A percentile compares a stretch with the other conserved stretches of the same genome.
Conservation (phyloP, 495 filamentous ascomycete genomes). For the Extremus antarcticus region DNA sequence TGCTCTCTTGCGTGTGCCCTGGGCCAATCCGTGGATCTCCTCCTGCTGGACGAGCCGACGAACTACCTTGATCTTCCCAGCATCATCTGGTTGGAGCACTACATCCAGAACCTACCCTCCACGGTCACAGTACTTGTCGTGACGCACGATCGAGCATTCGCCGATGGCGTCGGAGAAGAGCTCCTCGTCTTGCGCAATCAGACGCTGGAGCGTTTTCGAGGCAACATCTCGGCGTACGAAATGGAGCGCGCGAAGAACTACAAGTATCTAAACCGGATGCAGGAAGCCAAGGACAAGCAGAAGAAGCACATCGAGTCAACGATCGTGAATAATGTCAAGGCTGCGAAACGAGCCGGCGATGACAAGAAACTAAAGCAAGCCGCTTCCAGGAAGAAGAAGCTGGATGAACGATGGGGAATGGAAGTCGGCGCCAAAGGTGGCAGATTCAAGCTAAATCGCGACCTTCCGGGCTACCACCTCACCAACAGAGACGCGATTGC, state of each 20-base stretch:
- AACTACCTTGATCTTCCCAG: slow-evolving; percentile 73
- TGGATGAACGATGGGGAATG: slow-evolving; percentile 68
- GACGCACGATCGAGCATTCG: slow-evolving; percentile 70
- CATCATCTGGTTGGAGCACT: slow-evolving; percentile 72
- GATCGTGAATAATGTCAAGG: slow-evolving; percentile 55
- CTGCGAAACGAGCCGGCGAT: slow-evolving; percentile 61
- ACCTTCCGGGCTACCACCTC: slow-evolving; percentile 50
- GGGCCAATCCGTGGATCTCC: slow-evolving; percentile 59
- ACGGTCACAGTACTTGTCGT: slow-evolving; percentile 54
- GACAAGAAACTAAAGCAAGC: slow-evolving; percentile 71
- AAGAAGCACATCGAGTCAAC: slow-evolving; percentile 65
- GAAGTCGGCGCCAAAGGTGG: slow-evolving; percentile 58
- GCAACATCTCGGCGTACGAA: slow-evolving; percentile 53
- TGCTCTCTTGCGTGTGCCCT: slow-evolving; percentile 55
- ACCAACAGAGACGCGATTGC: slow-evolving; percentile 54
- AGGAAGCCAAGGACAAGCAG: slow-evolving; percentile 67
- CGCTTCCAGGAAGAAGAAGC: slow-evolving; percentile 65
- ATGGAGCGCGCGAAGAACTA: slow-evolving; percentile 52
- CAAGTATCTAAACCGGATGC: slow-evolving; percentile 57
- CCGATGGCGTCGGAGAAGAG: slow-evolving; percentile 59
- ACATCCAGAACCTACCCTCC: slow-evolving; percentile 37
- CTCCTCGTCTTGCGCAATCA: slow-evolving; percentile 64
- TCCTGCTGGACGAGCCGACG: slow-evolving; percentile 80
- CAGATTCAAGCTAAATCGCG: slow-evolving; percentile 68
- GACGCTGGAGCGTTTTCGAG: slow-evolving; percentile 54